These are phyloP conservation scores for Pseudopyrenochaeta lycopersici DNA, from an alignment of 2,329 filamentous ascomycete species.

Conservation along the genomic window DNA sequence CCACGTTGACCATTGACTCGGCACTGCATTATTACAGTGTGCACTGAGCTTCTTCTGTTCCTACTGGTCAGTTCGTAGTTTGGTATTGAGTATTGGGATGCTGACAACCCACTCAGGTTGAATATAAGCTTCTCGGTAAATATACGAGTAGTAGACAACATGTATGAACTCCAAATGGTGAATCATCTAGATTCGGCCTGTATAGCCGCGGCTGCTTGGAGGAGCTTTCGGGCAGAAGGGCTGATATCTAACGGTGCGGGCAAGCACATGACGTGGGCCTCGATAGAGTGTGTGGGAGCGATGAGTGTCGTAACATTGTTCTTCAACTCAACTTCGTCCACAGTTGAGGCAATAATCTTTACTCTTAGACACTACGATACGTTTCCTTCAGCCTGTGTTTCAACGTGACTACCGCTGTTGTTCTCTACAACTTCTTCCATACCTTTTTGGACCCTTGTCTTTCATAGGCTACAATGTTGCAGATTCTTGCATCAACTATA, in stretches of 20 bases:
- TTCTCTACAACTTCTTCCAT: too few species aligned
- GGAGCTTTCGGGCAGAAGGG: background rate
- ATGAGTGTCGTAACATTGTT: background rate
- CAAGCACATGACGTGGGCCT: background rate
- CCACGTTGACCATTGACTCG: slow-evolving; percentile 11
- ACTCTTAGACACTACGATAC: background rate
- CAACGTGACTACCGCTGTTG: background rate
- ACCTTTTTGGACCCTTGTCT: background rate
- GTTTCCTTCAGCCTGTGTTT: background rate
- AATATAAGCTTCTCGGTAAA: slow-evolving; percentile 7
- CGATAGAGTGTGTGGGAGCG: background rate
- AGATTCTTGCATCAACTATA: slow-evolving; percentile 4
- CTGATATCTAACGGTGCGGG: background rate
- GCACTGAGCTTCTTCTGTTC: background rate
- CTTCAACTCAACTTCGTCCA: too few species aligned
- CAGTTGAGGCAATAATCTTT: too few species aligned
- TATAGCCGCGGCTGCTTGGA: background rate
- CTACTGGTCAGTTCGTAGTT: background rate
- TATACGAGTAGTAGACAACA: background rate
- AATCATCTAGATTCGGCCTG: background rate
- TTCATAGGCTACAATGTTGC: slow-evolving; percentile 18
- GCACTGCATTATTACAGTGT: background rate
- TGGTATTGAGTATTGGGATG: background rate
- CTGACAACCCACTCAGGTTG: background rate
- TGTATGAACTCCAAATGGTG: background rate